These are phyloP conservation scores for Paragyromitra xinjiangensis DNA, from an alignment of 495 filamentous ascomycete genomes.

Conservation along the genomic window DNA sequence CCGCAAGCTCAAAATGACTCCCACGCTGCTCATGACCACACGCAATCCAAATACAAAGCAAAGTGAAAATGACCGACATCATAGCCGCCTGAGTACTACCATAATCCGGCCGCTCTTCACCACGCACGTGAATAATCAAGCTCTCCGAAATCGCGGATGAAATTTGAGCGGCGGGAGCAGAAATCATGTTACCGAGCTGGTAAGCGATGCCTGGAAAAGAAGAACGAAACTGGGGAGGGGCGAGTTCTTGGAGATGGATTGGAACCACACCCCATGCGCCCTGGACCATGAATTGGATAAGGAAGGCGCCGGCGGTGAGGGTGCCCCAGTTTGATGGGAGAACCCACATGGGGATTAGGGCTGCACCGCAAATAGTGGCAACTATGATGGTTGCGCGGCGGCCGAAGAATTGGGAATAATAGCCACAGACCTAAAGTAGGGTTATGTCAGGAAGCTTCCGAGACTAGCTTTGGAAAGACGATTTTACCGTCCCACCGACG, in stretches of 20 bases:
- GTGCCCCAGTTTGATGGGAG: slow-evolving; percentile 66
- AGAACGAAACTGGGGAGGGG: slow-evolving; percentile 77
- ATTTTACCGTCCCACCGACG: slow-evolving; percentile 72
- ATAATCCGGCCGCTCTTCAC: slow-evolving; percentile 69
- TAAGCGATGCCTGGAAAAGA: slow-evolving; percentile 73
- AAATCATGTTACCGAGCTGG: slow-evolving; percentile 80
- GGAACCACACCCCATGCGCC: slow-evolving; percentile 82
- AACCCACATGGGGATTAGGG: slow-evolving; percentile 77
- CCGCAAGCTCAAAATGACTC: slow-evolving; percentile 69
- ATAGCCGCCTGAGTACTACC: slow-evolving; percentile 75
- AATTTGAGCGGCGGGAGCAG: slow-evolving; percentile 75
- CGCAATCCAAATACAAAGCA: slow-evolving; percentile 63
- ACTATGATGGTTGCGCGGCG: slow-evolving; percentile 73
- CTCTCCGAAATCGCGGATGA: slow-evolving; percentile 73
- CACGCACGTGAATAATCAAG: slow-evolving; percentile 62
- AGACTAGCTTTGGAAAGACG: neutral
- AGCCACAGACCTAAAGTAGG: slow-evolving; percentile 63
- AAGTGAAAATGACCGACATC: slow-evolving; percentile 69
- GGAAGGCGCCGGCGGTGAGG: slow-evolving; percentile 74
- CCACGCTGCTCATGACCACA: slow-evolving; percentile 74
- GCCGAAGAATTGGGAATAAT: slow-evolving; percentile 75
- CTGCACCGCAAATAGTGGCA: slow-evolving; percentile 66
- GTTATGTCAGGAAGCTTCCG: slow-evolving; percentile 9
- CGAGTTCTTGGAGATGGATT: slow-evolving; percentile 80
- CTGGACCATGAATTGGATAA: slow-evolving; percentile 81